Conservation (phyloP, 2,329 filamentous ascomycete species). For the Hirsutella rhossiliensis region DNA sequence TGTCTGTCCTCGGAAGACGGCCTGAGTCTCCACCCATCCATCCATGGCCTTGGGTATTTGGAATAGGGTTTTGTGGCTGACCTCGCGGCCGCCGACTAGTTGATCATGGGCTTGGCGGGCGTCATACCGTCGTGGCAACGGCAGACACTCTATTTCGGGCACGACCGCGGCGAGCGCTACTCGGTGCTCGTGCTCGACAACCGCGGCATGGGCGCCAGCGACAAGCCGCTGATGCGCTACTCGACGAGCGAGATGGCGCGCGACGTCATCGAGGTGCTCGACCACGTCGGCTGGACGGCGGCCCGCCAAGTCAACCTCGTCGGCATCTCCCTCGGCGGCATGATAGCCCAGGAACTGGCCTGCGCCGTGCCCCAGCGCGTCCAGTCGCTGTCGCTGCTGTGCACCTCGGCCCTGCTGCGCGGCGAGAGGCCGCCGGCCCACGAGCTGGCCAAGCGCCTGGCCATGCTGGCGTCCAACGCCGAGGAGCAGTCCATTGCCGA, state of each 20-base stretch:
- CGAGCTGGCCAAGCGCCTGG: slow-evolving; percentile 46
- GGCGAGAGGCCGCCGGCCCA: slow-evolving; percentile 51
- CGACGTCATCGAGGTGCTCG: slow-evolving; percentile 59
- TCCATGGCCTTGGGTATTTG: too few species aligned
- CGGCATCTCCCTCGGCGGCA: slow-evolving; percentile 78
- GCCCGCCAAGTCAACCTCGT: slow-evolving; percentile 49
- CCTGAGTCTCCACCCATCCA: too few species aligned
- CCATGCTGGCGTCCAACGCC: slow-evolving; percentile 56
- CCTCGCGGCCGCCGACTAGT: slow-evolving; percentile 29
- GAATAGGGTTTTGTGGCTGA: too few species aligned
- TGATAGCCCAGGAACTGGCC: slow-evolving; percentile 79
- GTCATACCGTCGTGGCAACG: slow-evolving; percentile 63
- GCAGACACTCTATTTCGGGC: slow-evolving; percentile 72
- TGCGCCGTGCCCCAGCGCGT: slow-evolving; percentile 39
- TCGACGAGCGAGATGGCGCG: slow-evolving; percentile 75
- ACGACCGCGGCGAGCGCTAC: slow-evolving; percentile 54
- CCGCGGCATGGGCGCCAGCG: slow-evolving; percentile 69
- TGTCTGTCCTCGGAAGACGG: too few species aligned
- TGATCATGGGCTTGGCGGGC: slow-evolving; percentile 71
- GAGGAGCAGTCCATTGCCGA: slow-evolving; percentile 54
- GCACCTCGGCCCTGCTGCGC: slow-evolving; percentile 48
- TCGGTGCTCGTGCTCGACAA: slow-evolving; percentile 73
- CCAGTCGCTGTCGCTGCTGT: slow-evolving; percentile 44
- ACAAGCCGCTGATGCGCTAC: slow-evolving; percentile 67
- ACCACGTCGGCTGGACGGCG: slow-evolving; percentile 56